Conservation (phyloP, 2,329 filamentous ascomycete genomes). For the Phialophora tarda region DNA sequence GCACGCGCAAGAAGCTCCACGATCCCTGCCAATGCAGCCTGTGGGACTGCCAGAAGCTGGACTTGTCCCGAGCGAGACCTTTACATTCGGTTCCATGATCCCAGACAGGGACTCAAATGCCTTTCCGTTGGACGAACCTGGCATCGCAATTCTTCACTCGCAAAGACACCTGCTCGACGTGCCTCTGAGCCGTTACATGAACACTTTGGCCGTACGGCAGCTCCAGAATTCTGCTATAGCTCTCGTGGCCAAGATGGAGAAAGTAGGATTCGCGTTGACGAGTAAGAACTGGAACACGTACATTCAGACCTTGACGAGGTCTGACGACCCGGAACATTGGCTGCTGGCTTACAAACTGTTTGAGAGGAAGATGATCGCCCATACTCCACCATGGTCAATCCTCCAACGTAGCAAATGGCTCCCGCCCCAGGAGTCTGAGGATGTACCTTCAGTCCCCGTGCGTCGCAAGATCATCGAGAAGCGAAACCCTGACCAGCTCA, state of each 20-base stretch:
- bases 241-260: constrained; percentile 62
- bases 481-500: constrained; percentile 47
- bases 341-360: constrained; percentile 70
- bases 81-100: constrained; percentile 29
- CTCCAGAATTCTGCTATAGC: constrained; percentile 58
- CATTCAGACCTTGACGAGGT: constrained; percentile 69
- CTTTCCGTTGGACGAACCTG: constrained; percentile 19
- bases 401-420: constrained; percentile 44
- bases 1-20: background rate
- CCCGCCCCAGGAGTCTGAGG: constrained; percentile 42
- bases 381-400: constrained; percentile 74
- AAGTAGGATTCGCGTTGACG: constrained; percentile 74
- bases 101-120: background rate
- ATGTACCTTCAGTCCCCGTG: constrained; percentile 43
- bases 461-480: constrained; percentile 38
- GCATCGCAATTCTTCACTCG: constrained; percentile 43
- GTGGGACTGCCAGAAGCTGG: constrained; percentile 9
- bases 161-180: constrained; percentile 57
- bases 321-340: constrained; percentile 62
- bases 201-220: constrained; percentile 59
- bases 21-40: background rate
- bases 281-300: constrained; percentile 81
- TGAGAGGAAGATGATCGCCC: constrained; percentile 77
- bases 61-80: constrained; percentile 7
- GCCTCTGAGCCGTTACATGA: constrained; percentile 59